phyloP scores from a whole-genome alignment of 148 eudicot species.

The Agrostemma githago region DNA sequence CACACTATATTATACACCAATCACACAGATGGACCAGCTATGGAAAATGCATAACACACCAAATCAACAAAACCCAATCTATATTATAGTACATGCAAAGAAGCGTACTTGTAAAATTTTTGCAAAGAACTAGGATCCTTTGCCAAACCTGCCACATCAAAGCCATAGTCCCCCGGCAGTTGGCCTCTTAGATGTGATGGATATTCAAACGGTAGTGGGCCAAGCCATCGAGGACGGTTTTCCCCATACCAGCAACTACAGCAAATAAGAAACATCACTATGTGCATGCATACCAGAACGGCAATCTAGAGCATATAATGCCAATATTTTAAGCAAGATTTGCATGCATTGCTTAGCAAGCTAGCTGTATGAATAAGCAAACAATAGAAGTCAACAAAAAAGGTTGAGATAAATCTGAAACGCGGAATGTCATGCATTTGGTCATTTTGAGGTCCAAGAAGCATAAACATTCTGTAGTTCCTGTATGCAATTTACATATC shows the following conservation, averaged over 20 bases:
- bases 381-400: background rate
- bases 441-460: background rate
- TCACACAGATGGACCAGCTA: background rate
- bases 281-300: background rate
- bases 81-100: background rate
- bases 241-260: slow-evolving; percentile 87
- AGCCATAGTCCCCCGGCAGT: slow-evolving; percentile 96
- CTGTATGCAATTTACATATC: background rate
- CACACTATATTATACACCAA: background rate
- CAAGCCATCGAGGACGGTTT: slow-evolving; percentile 93
- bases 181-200: slow-evolving; percentile 75
- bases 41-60: slow-evolving; percentile 20
- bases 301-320: background rate
- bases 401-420: background rate
- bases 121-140: slow-evolving; percentile 66
- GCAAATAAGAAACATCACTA: slow-evolving; percentile 1
- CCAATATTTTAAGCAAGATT: background rate
- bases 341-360: background rate
- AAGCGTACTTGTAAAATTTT: slow-evolving; percentile 65
- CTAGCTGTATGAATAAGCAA: background rate
- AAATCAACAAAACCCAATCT: background rate
- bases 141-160: slow-evolving; percentile 82
- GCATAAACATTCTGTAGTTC: background rate
- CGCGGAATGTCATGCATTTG: background rate
- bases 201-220: slow-evolving; percentile 78